A percentile compares a stretch with the other conserved stretches of the same genome.
Evolutionary conservation across 768 basidiomycete genomes (phyloP).

Genomic region (Tubosaeta brunneosetosa): DNA sequence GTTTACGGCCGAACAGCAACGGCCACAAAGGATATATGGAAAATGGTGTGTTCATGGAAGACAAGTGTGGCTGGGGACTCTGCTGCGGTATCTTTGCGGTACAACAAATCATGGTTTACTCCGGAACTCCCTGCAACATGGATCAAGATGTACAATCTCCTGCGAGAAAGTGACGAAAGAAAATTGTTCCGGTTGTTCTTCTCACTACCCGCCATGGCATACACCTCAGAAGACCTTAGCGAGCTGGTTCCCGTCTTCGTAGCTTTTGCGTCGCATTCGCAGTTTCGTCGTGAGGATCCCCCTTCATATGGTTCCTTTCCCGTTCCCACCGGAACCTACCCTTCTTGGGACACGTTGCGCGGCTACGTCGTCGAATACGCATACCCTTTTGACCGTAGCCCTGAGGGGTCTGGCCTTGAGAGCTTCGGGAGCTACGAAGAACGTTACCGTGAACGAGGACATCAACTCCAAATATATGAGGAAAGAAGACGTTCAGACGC

Average conservation of each 20-base stretch:
- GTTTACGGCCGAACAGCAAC: constrained; percentile 1
- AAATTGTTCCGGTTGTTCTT: constrained; percentile 24
- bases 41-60: constrained; percentile 6
- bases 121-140: constrained; percentile 17
- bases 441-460: no score
- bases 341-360: not conserved
- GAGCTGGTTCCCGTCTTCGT: constrained; percentile 27
- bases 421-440: no score
- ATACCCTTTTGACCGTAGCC: no score
- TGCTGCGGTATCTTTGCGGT: constrained; percentile 38
- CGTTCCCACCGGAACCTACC: not conserved
- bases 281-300: constrained; percentile 7
- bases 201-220: constrained; percentile 28
- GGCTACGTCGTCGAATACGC: not conserved
- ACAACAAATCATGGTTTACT: constrained; percentile 23
- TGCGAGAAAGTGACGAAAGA: constrained; percentile 6
- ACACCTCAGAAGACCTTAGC: constrained; percentile 8
- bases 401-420: no score
- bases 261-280: constrained; percentile 22
- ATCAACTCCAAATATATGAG: no score
- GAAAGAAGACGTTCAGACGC: not conserved
- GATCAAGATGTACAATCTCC: constrained; percentile 24
- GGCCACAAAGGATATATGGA: not conserved
- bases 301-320: constrained; percentile 9
- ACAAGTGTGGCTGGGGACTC: constrained; percentile 10